These are phyloP conservation scores for Pseudevernia furfuracea DNA, from an alignment of 495 filamentous ascomycete species.

Conservation along the genomic window DNA sequence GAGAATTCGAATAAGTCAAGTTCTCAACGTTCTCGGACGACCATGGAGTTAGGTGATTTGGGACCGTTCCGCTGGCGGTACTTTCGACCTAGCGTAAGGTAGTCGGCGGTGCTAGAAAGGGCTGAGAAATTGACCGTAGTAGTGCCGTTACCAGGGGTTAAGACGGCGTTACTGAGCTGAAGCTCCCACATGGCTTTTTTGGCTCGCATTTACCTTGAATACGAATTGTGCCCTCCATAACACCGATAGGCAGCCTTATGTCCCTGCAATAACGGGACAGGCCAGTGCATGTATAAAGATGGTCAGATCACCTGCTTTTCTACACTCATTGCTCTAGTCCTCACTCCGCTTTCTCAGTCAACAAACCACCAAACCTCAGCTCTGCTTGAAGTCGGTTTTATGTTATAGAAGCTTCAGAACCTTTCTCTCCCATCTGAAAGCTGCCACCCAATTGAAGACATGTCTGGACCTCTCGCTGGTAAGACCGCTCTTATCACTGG, in stretches of 20 bases:
- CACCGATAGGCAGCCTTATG: background rate
- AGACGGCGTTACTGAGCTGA: background rate
- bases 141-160: background rate
- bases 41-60: too few relatives aligned
- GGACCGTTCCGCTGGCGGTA: too few relatives aligned
- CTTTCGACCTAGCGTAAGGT: too few relatives aligned
- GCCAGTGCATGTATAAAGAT: background rate
- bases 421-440: background rate
- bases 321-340: background rate
- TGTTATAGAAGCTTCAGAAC: background rate
- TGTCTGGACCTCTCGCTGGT: conserved; percentile 36
- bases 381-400: background rate
- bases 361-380: background rate
- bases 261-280: background rate
- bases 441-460: background rate
- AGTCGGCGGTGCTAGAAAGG: too few relatives aligned
- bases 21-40: too few relatives aligned
- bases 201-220: background rate
- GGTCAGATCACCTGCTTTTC: background rate
- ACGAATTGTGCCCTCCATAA: background rate
- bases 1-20: too few relatives aligned
- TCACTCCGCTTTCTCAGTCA: background rate
- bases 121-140: background rate
- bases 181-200: background rate
- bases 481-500: conserved; percentile 62